Base-by-base conservation (phyloP, 83 land plant genomes). In the Isoetes engelmannii region DNA sequence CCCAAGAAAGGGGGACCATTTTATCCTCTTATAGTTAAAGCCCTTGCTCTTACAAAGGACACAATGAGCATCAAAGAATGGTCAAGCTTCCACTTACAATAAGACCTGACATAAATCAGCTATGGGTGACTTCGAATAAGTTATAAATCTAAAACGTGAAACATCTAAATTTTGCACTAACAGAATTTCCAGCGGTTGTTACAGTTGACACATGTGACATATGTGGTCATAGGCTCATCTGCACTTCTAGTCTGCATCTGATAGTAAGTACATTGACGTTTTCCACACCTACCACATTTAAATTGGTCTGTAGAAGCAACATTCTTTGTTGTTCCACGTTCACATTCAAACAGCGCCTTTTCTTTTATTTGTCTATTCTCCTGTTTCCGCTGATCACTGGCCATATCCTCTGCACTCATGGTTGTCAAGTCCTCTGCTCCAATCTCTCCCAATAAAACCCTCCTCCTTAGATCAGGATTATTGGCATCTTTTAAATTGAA, bases 191-290 rank as follows among this genome's bases (percentile, higher is more conserved):
- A 92, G 49, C 71, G 86, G 73, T 89, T 84, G 61, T 83, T 87
- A 77, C 97, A 92, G 74, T 92, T 92, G 13, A 85, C 87, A 67
- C 97, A 92, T 4, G 97, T 89, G 4, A 92, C 89, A 75, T 70
- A 92, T 6, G 97, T 92, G 3, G 97, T 92, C 97, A 92, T 92
- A 19, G 97, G 97, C 68, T 92, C 97, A 84, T 92, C 97, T 7
- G 97, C 97, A 80, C 92, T 87, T 68, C 97, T 53, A 6, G 95
- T 89, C 74, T 92, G 93, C 92, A 86, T 45, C 67, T 92, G 97
- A 65, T 87, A 85, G 69, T 92, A 92, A 1, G 95, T 92, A 21
- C 76, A 68, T 72, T 89, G 82, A 44, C 93, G 77, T 69, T 89
- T 85, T 53, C 84, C 83, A 69, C 97, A 92, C 45, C 87, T 77